Evolutionary conservation across 306 rosid genomes (phyloP).

Genomic region (Trifolium fragiferum): DNA sequence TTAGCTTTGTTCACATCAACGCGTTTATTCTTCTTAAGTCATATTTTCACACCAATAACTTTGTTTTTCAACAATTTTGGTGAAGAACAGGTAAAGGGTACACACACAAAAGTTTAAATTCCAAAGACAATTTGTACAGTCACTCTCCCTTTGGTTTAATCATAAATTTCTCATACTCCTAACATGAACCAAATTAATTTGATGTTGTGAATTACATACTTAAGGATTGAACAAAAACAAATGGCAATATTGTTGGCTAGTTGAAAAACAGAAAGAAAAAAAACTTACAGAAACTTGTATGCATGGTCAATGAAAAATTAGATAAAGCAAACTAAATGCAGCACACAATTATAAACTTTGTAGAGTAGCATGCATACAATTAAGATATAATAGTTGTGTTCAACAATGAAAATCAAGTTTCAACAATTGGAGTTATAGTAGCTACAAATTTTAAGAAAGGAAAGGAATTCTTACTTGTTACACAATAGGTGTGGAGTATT

Average conservation of each 20-base stretch:
- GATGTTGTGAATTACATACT: not conserved
- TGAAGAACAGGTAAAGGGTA: conserved; percentile 16
- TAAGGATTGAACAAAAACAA: conserved; percentile 3
- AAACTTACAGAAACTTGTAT: too few relatives aligned
- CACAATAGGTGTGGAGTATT: not conserved
- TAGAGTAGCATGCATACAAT: not conserved
- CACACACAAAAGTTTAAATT: not conserved
- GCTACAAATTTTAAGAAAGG: not conserved
- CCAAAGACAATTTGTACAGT: not conserved
- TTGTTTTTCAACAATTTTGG: conserved; percentile 48
- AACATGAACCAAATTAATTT: conserved; percentile 7
- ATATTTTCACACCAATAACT: conserved; percentile 51
- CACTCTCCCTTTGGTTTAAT: not conserved
- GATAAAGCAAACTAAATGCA: not conserved
- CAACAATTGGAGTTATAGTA: not conserved
- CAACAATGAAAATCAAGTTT: not conserved
- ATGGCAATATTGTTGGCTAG: not conserved
- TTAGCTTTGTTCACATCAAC: conserved; percentile 31
- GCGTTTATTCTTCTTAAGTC: conserved; percentile 28
- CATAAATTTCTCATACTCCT: not conserved
- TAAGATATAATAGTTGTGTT: too few relatives aligned
- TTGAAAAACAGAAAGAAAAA: too few relatives aligned
- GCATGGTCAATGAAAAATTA: not conserved
- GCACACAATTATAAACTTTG: not conserved
- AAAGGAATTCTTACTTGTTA: conserved; percentile 13